Percentiles rank a stretch among this genome's conserved stretches.
These are phyloP conservation scores for Atkinsonella hypoxylon DNA, from an alignment of 2,329 filamentous ascomycete species.

Conservation along the genomic window DNA sequence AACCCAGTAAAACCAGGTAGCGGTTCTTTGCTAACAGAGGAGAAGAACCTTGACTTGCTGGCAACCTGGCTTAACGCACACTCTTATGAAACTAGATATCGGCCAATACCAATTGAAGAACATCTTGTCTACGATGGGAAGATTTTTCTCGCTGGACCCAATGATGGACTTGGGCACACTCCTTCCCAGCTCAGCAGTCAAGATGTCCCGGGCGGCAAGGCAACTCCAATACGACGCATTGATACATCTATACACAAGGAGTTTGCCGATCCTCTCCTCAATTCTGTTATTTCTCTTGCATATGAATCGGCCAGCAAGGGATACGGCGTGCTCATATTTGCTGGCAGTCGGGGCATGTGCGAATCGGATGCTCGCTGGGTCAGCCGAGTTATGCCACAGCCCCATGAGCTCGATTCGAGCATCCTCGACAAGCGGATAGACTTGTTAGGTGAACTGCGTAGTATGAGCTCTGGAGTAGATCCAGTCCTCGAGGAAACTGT, in stretches of 20 bases:
- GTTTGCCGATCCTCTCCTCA: slow-evolving; percentile 51
- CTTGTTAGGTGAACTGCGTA: slow-evolving; percentile 53
- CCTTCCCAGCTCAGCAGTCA: slow-evolving; percentile 36
- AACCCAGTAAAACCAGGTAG: background rate
- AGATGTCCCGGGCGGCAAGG: slow-evolving; percentile 22
- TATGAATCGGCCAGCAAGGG: slow-evolving; percentile 56
- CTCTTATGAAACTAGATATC: slow-evolving; percentile 61
- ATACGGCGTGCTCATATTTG: slow-evolving; percentile 63
- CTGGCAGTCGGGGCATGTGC: slow-evolving; percentile 54
- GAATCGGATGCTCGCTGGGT: slow-evolving; percentile 59
- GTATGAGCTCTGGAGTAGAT: slow-evolving; percentile 54
- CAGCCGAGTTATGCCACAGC: slow-evolving; percentile 49
- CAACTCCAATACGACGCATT: slow-evolving; percentile 35
- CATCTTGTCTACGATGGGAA: slow-evolving; percentile 60
- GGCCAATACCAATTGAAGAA: slow-evolving; percentile 65
- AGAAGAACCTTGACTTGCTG: slow-evolving; percentile 56
- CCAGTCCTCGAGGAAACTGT: slow-evolving; percentile 52
- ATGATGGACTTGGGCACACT: slow-evolving; percentile 44
- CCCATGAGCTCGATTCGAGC: slow-evolving; percentile 30
- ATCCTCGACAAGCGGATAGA: slow-evolving; percentile 49
- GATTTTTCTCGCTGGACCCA: slow-evolving; percentile 48
- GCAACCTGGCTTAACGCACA: slow-evolving; percentile 60
- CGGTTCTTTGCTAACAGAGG: background rate
- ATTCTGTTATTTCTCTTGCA: slow-evolving; percentile 58
- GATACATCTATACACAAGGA: slow-evolving; percentile 46